Base-by-base conservation (phyloP, 768 basidiomycete species). In the Rhodotorula sphaerocarpa region DNA sequence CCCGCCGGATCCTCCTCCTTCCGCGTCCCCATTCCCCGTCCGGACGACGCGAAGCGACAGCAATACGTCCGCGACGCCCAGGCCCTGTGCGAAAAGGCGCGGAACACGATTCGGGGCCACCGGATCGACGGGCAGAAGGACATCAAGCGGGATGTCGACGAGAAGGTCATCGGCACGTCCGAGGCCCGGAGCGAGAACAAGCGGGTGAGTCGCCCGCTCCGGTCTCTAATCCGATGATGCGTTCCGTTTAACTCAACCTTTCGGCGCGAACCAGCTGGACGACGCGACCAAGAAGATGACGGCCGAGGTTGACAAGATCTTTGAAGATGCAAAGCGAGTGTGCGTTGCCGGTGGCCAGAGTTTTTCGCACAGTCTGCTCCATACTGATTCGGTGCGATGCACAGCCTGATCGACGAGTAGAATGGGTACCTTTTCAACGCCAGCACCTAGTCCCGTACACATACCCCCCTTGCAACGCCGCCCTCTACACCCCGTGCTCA, bases 101-200 rank as follows among this genome's bases (percentile, higher is more conserved):
- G 67, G 43, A 59, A 61, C 28, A 46, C 62, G 3, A 50, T 68
- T 1, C 27, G 67, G 23, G 50, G 55, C 48, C 36, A 47, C 7
- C 28, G 67, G 48, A 57, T 42, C 42, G 63, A 68, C 36, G 67
- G 62, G 20, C 67, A 68, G 67, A 68, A 68, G 55, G 62, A 68
- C 28, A 64, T 68, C 62, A 68, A 68, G 63, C 47, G 31, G 28
- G 67, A 68, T 31, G 25, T 58, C 12, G 67, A 68, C 33, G 25
- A 3, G 2, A 67, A 67, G 61, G 45, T 60, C 1, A 30, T 67
- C 27, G 59, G 61, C 9, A 68, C 60, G 52, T 55, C 57, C 1
- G 67, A 68, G 43, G 67, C 52, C 7, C 23, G 59, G 45, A 14
- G 14, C 0, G 67, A 68, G 46, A 42, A 34, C 10, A 68, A 68